Percentiles rank a stretch among this genome's conserved stretches.
Evolutionary conservation across 768 basidiomycete species (phyloP).

Genomic region (Hemileccinum impolitum): DNA sequence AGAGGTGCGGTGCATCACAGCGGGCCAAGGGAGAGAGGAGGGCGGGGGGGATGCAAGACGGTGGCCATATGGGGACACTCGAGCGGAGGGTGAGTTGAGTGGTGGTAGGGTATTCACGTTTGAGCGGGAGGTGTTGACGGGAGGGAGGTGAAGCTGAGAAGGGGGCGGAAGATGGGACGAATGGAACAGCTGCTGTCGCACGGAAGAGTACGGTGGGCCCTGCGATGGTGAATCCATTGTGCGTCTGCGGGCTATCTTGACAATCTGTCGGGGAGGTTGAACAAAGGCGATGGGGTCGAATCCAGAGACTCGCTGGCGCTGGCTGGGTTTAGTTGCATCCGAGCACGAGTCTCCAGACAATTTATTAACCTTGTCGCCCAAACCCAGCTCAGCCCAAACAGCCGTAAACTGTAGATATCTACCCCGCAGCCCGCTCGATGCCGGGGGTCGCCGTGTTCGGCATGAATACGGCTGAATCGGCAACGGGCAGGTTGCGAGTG

Average conservation of each 20-base stretch:
- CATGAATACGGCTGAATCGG: not conserved
- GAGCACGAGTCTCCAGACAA: slow-evolving; percentile 16
- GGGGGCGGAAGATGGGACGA: slow-evolving; percentile 44
- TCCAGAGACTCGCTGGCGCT: too few relatives aligned
- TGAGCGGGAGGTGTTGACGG: slow-evolving; percentile 33
- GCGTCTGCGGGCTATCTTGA: slow-evolving; percentile 1
- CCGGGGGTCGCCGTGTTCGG: slow-evolving; percentile 1
- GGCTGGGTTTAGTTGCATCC: slow-evolving; percentile 1
- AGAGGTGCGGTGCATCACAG: slow-evolving; percentile 35
- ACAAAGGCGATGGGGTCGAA: too few relatives aligned
- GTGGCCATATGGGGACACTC: slow-evolving; percentile 24
- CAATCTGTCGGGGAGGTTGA: not conserved
- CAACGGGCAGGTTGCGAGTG: not conserved
- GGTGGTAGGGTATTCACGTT: slow-evolving; percentile 41
- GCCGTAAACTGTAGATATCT: slow-evolving; percentile 20
- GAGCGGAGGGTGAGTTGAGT: slow-evolving; percentile 30
- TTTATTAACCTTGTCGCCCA: slow-evolving; percentile 24
- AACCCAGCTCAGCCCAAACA: slow-evolving; percentile 26
- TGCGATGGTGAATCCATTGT: slow-evolving; percentile 31
- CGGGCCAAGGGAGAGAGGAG: slow-evolving; percentile 14
- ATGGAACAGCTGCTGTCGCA: slow-evolving; percentile 37
- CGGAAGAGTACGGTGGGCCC: slow-evolving; percentile 26
- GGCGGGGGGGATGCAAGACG: slow-evolving; percentile 29
- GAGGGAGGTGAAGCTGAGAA: slow-evolving; percentile 38
- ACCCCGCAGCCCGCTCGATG: not conserved